phyloP scores from a whole-genome alignment of 768 basidiomycete species.

The Piloderma croceum region DNA sequence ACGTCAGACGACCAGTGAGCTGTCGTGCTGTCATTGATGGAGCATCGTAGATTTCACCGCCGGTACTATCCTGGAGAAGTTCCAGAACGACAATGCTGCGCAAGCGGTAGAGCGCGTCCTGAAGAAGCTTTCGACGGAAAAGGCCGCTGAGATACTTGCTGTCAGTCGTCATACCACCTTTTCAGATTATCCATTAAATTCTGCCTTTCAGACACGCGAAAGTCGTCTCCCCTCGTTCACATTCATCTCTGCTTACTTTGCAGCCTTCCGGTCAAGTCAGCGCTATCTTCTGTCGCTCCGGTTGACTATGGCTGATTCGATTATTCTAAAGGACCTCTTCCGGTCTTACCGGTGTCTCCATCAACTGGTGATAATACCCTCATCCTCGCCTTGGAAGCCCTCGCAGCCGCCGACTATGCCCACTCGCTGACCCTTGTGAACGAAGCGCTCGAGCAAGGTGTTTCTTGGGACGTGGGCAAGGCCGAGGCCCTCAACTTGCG shows the following conservation, averaged over 20 bases:
- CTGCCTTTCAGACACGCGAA: conserved; percentile 52
- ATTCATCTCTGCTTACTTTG: conserved; percentile 93
- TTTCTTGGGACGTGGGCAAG: conserved; percentile 67
- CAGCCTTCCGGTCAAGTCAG: conserved; percentile 89
- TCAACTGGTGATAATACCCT: conserved; percentile 82
- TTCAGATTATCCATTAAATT: neutral
- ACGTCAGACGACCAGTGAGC: conserved; percentile 15
- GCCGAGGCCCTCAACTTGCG: conserved; percentile 90
- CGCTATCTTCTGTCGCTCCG: conserved; percentile 10
- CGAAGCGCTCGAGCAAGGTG: conserved; percentile 82
- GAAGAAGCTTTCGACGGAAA: conserved; percentile 70
- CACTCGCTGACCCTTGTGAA: conserved; percentile 77
- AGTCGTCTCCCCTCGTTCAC: conserved; percentile 82
- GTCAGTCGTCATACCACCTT: conserved; percentile 32
- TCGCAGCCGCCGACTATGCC: conserved; percentile 76
- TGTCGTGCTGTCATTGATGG: neutral
- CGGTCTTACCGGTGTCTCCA: conserved; percentile 66
- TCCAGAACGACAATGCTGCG: conserved; percentile 75
- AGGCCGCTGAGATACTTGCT: conserved; percentile 66
- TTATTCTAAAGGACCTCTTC: conserved; percentile 49
- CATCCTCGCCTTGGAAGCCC: conserved; percentile 72
- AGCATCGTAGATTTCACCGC: conserved; percentile 78
- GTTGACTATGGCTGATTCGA: conserved; percentile 1
- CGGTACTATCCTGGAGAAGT: conserved; percentile 91
- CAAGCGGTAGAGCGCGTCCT: conserved; percentile 88